Conservation (phyloP, 1,139 yeast species). For the Sporopachydermia cereana region DNA sequence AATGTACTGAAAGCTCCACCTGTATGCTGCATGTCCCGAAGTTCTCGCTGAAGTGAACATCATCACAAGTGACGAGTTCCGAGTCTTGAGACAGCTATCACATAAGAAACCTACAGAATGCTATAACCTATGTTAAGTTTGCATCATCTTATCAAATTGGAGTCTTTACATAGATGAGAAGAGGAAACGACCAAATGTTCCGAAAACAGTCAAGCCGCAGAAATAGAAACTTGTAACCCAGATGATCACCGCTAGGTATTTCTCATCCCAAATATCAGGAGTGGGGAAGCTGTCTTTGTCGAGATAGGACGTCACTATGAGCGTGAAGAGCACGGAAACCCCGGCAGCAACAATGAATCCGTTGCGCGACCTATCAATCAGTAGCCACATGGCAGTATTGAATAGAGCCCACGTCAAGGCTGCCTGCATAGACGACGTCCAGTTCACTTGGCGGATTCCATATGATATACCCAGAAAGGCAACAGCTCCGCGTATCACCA, state of each 20-base stretch:
- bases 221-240: conserved; percentile 55
- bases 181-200: conserved; percentile 53
- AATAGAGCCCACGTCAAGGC: conserved; percentile 63
- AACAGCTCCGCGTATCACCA: conserved; percentile 47
- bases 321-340: conserved; percentile 28
- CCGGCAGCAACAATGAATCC: conserved; percentile 44
- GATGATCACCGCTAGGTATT: conserved; percentile 23
- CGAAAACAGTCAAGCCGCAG: conserved; percentile 57
- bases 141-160: too few species aligned
- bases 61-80: too few species aligned
- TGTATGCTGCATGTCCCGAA: too few species aligned
- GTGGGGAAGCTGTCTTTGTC: conserved; percentile 18
- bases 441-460: conserved; percentile 69
- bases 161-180: conserved; percentile 9
- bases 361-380: conserved; percentile 62
- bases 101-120: too few species aligned
- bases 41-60: too few species aligned
- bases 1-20: too few species aligned
- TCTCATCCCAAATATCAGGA: conserved; percentile 21
- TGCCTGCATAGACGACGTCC: conserved; percentile 70
- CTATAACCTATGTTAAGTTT: too few species aligned
- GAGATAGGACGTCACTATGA: conserved; percentile 24
- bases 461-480: conserved; percentile 78
- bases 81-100: too few species aligned
- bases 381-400: conserved; percentile 71